These are phyloP conservation scores for Cephaloascus fragrans DNA, from an alignment of 805 yeast genomes.

Conservation along the genomic window DNA sequence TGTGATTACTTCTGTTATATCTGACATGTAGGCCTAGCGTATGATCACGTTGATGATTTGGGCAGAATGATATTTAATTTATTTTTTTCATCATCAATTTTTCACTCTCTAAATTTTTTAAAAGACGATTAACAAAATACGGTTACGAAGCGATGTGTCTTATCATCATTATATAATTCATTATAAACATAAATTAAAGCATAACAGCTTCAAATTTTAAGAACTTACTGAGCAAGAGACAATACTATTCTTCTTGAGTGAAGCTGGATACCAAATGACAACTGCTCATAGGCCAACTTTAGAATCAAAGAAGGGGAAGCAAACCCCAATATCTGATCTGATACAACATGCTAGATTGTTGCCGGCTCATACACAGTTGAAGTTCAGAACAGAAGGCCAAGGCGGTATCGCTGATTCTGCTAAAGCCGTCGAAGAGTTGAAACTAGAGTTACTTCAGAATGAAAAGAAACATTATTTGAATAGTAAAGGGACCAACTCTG, in stretches of 20 bases:
- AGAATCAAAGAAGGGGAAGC: neutral
- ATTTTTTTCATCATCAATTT: no score
- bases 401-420: neutral
- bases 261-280: neutral
- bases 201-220: no score
- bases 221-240: no score
- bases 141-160: neutral
- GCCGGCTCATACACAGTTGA: neutral
- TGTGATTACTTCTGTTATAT: slow-evolving; percentile 10
- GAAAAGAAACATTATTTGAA: neutral
- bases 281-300: slow-evolving; percentile 1
- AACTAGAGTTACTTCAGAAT: neutral
- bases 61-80: no score
- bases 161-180: no score
- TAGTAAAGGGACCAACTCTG: neutral
- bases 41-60: no score
- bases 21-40: no score
- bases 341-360: neutral
- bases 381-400: neutral
- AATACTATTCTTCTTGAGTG: no score
- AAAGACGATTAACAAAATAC: no score
- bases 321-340: neutral
- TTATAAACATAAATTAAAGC: no score
- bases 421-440: neutral
- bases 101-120: no score